Evolutionary conservation across 257 asterid species (phyloP), one percentile per base, ranked within the genome.

Genomic region (Datura wrightii): DNA sequence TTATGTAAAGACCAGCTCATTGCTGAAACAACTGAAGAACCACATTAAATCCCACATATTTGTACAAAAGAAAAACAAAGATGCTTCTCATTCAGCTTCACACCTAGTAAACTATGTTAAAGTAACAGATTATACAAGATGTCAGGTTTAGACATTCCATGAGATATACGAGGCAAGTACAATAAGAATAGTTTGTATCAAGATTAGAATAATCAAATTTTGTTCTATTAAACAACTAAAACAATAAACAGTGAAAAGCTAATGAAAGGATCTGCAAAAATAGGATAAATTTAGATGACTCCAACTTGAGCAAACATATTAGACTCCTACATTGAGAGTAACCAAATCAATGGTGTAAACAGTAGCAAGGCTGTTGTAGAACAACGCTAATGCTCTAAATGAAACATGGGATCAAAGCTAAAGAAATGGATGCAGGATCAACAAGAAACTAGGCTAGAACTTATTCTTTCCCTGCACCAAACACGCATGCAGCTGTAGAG

Each of bases 281-380:
- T 0, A 48, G 18, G 19, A 48, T 74, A 72, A n/a, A 46, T 72
- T 72, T 53, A 24, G 59, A 48, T 74, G 59, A 31, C 54, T 74
- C 42, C 24, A 24, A 48, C 59, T 48, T 74, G 80, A 74, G 44
- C 81, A 74, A 24, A 74, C 81, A 1, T 74, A 48, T 11, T 48
- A 48, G 37, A 74, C 80, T 19, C 59, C 59, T 48, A 48, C 8
- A 48, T 14, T 2, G 19, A 4, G 19, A 19, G 44, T 24, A 48
- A 48, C 81, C 24, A 74, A 74, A 6, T 48, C 81, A 74, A 48
- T 48, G 81, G 81, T 24, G 60, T 46, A 19, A 46, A 71, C 55
- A 72, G 80, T 72, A 48, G 63, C 82, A 78, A 34, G 62, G 82
- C 34, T 31, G 63, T 78, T 50, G 63, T 52, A 31, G 46, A 78